Base-by-base conservation (phyloP, 2,329 filamentous ascomycete genomes). In the Ophiostoma montium region DNA sequence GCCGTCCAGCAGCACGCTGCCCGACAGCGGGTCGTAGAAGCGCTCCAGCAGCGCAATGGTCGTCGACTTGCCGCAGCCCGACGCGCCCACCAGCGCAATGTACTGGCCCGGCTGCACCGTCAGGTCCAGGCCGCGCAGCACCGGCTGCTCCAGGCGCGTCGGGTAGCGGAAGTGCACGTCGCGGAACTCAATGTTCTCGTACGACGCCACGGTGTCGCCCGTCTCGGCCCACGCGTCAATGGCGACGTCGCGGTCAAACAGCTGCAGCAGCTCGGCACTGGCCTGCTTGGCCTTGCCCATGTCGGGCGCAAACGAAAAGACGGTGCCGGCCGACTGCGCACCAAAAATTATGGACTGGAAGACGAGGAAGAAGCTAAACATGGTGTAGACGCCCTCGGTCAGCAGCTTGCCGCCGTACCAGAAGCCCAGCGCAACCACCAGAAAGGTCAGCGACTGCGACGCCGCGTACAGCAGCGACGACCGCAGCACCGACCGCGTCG, bases 151-250 rank as follows among this genome's bases (percentile, higher is more conserved):
- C 0, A 86, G 85, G 1, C 92, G 79, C 0, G 87, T 94, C 0
- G 90, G 89, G 60, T 96, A 98, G 38, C 87, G 78, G 74, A 95
- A 96, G 62, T 95, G 87, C 2, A 96, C 88, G 56, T 94, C 81
- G 18, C 84, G 80, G 69, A 98, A 94, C 62, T 96, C 88, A 54
- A 98, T 77, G 12, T 74, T 75, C 18, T 92, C 77, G 21, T 90
- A 73, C 2, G 70, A 60, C 1, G 76, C 65, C 7, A 94, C 57
- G 2, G 65, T 67, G 16, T 77, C 74, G 15, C 88, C 88, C 1
- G 82, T 77, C 0, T 72, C 57, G 0, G 82, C 84, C 86, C 86
- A 94, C 0, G 80, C 78, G 61, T 95, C 89, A 56, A 96, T 92
- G 3, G 69, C 66, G 0, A 92, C 90, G 56, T 83, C 75, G 51